Conservation (phyloP, 169 alveolate genomes). For the Babesia bigemina region DNA sequence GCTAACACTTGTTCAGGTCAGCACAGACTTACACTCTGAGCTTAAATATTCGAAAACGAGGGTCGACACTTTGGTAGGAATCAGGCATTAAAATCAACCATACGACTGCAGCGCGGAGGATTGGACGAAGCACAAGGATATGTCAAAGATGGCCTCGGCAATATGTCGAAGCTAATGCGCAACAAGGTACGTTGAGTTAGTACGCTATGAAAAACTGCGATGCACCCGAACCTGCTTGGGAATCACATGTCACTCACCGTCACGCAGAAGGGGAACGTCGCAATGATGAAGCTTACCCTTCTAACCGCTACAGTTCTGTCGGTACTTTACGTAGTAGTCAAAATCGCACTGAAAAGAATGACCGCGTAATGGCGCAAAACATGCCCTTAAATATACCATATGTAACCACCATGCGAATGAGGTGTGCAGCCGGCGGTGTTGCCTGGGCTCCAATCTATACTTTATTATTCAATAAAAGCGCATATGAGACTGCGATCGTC, state of each 20-base stretch:
- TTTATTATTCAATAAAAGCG: too few relatives aligned
- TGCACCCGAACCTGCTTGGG: neutral
- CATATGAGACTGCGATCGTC: neutral
- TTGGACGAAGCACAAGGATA: conserved; percentile 57
- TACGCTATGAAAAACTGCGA: neutral
- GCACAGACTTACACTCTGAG: conserved; percentile 62
- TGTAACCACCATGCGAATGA: neutral
- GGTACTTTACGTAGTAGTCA: conserved; percentile 18
- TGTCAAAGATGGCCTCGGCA: conserved; percentile 42
- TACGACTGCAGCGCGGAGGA: conserved; percentile 39
- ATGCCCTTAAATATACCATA: neutral
- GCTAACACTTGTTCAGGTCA: conserved; percentile 41
- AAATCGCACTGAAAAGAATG: conserved; percentile 18
- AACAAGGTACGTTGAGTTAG: conserved; percentile 33
- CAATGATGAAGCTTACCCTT: conserved; percentile 23
- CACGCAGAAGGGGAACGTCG: conserved; percentile 15
- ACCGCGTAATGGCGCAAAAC: neutral
- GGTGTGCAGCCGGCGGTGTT: neutral
- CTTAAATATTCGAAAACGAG: conserved; percentile 41
- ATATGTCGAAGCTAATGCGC: conserved; percentile 50
- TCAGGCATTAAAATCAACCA: neutral
- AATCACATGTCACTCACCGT: neutral
- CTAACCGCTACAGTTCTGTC: conserved; percentile 18
- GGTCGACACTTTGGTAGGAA: conserved; percentile 52
- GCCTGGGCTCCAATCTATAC: neutral